Base-by-base conservation (phyloP, 2,329 filamentous ascomycete genomes). In the Phaeosphaeriaceae sp. region DNA sequence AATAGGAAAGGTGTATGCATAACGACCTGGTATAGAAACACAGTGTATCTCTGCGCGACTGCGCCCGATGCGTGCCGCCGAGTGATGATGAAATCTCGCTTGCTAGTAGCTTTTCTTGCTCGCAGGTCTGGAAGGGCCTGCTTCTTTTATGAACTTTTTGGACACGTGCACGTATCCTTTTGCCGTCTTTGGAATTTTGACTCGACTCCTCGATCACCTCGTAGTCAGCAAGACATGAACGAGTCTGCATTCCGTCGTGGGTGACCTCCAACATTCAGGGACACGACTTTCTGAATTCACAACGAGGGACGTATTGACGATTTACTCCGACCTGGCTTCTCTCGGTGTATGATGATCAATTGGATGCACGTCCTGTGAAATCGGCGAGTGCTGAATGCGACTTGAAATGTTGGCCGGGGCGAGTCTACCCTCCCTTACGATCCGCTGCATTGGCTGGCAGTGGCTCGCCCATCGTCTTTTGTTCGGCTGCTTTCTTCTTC, bases 401-500 rank as follows among this genome's bases (percentile, higher is more conserved):
- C 13, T 15, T 7, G 7, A 3, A 36, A 15, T 11, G 31, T 15
- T 3, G 13, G 3, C 3, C 31, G 13, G 13, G 6, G 3, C 31
- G 31, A 15, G 31, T 19, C 54, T 72, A 80, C 21, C 81, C 81
- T 13, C 81, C 81, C 58, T 83, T 83, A 36, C 81, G 73, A 51
- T 83, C 81, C 33, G 75, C 74, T 47, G 78, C 75, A 62, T 81
- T 81, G 1, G 69, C 72, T 17, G 81, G 80, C 51, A 82, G 57
- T 3, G 78, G 73, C 65, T 83, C 79, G 7, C 80, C 78, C 17
- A 67, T 56, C 13, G 57, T 53, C 57, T 76, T 78, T 25, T 68
- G 53, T 48, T 76, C 74, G n/a, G 58, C 57, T 20, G 58, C 57
- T 57, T 67, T 73, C 54, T 68, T 66, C 67, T 62, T 64, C 54